Evolutionary conservation across 768 basidiomycete species (phyloP).

Genomic region (Solioccasus polychromus): DNA sequence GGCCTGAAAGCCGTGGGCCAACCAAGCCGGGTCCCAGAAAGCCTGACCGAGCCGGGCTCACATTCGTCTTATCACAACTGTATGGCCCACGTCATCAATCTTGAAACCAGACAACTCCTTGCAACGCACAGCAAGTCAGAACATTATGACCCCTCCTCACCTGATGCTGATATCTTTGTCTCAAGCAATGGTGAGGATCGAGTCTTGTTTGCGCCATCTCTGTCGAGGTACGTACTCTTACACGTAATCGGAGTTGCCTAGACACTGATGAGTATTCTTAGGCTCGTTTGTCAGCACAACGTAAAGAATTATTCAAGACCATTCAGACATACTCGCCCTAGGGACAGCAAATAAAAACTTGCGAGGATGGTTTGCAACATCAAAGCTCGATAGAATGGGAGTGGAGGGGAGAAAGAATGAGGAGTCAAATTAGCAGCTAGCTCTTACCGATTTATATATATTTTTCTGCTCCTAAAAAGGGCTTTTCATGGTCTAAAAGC

Average conservation of each 20-base stretch:
- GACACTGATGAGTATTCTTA: neutral
- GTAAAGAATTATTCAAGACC: slow-evolving; percentile 7
- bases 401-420: too few relatives aligned
- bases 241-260: neutral
- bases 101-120: neutral
- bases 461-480: too few relatives aligned
- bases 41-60: neutral
- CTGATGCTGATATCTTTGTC: neutral
- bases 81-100: slow-evolving; percentile 2
- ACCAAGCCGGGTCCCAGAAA: neutral
- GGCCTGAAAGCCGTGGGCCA: neutral
- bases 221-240: slow-evolving; percentile 3
- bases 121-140: neutral
- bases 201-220: slow-evolving; percentile 3
- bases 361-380: too few relatives aligned
- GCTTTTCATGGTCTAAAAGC: too few relatives aligned
- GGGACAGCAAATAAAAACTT: too few relatives aligned
- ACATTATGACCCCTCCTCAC: neutral
- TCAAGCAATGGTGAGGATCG: neutral
- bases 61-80: neutral
- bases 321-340: neutral
- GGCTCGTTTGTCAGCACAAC: neutral
- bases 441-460: too few relatives aligned
- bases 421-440: too few relatives aligned
- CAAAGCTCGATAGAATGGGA: too few relatives aligned